These are phyloP conservation scores for Mucor circinelloides DNA, from an alignment of 371 early-diverging fungal species.

Conservation along the genomic window DNA sequence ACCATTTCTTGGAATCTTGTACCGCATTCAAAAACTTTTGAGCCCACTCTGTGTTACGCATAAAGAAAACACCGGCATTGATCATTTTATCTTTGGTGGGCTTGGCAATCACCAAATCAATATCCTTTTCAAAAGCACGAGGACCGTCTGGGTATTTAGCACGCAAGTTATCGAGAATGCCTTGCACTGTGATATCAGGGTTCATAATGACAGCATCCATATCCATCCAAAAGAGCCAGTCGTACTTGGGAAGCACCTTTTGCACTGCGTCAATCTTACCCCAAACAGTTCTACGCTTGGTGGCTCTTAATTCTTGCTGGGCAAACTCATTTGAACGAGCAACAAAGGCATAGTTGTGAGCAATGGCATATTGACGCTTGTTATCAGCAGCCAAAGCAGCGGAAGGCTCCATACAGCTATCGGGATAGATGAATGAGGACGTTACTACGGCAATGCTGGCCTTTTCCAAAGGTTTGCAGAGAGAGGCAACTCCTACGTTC, in stretches of 20 bases:
- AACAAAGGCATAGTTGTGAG: slow-evolving; percentile 63
- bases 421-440: slow-evolving; percentile 53
- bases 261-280: slow-evolving; percentile 67
- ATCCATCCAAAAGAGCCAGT: slow-evolving; percentile 73
- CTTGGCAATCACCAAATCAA: slow-evolving; percentile 53
- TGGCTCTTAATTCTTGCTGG: slow-evolving; percentile 48
- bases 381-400: slow-evolving; percentile 53
- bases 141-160: slow-evolving; percentile 26
- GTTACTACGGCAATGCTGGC: slow-evolving; percentile 52
- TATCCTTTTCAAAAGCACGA: slow-evolving; percentile 31
- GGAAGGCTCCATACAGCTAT: slow-evolving; percentile 61
- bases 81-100: slow-evolving; percentile 54
- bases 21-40: slow-evolving; percentile 54
- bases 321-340: slow-evolving; percentile 64
- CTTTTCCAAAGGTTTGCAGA: slow-evolving; percentile 27
- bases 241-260: slow-evolving; percentile 64
- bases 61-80: slow-evolving; percentile 67
- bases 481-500: not conserved
- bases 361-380: slow-evolving; percentile 58
- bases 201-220: slow-evolving; percentile 69
- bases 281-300: slow-evolving; percentile 56
- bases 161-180: slow-evolving; percentile 35
- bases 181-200: slow-evolving; percentile 34
- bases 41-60: slow-evolving; percentile 65
- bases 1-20: slow-evolving; percentile 52